phyloP scores from a whole-genome alignment of 2,329 filamentous ascomycete genomes.

The Emmonsiellopsis sp. region DNA sequence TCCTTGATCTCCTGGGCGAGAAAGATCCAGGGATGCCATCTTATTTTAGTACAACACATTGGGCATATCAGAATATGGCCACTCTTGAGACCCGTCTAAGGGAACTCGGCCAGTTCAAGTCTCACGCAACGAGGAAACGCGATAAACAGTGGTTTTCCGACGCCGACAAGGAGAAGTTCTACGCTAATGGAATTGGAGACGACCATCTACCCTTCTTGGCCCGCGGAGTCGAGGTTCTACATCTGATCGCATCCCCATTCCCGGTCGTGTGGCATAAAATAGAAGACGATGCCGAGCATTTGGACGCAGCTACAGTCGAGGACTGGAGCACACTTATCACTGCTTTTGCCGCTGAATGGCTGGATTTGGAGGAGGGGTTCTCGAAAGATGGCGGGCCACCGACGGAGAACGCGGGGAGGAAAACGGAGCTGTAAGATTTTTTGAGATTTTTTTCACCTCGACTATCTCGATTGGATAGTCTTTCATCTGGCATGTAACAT shows the following conservation, averaged over 20 bases:
- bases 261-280: conserved; percentile 71
- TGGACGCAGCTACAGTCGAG: conserved; percentile 68
- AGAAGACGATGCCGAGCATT: conserved; percentile 71
- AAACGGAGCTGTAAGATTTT: conserved; percentile 34
- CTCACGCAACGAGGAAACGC: conserved; percentile 40
- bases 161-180: conserved; percentile 42
- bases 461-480: background rate
- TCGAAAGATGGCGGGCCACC: conserved; percentile 11
- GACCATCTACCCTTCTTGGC: conserved; percentile 88
- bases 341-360: conserved; percentile 83
- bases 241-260: conserved; percentile 61
- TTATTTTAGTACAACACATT: conserved; percentile 84
- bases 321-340: conserved; percentile 84
- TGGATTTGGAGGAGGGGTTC: conserved; percentile 63
- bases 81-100: conserved; percentile 66
- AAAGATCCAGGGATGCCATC: conserved; percentile 64
- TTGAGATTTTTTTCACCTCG: conserved; percentile 8
- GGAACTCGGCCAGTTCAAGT: conserved; percentile 56
- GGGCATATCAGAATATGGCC: conserved; percentile 77
- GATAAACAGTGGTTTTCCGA: conserved; percentile 58
- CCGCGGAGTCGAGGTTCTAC: conserved; percentile 77
- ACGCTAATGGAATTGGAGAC: conserved; percentile 58
- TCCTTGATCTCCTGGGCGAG: conserved; percentile 80
- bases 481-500: background rate
- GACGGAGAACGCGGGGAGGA: conserved; percentile 12